A percentile compares a stretch with the other conserved stretches of the same genome.
Conservation (phyloP, 768 basidiomycete species). For the Boletus subparvulus region DNA sequence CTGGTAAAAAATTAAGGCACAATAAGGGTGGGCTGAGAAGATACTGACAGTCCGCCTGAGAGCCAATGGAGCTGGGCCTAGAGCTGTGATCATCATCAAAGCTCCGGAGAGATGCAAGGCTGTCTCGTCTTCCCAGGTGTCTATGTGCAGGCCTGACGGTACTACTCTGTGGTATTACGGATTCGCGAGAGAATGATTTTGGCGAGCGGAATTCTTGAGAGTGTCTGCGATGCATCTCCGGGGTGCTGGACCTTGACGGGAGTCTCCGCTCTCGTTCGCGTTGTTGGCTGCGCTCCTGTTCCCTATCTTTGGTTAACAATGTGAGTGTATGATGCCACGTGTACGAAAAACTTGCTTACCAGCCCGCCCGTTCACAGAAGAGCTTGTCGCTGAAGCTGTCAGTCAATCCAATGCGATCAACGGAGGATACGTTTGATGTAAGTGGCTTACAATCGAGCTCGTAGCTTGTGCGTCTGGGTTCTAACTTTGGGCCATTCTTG, state of each 20-base stretch:
- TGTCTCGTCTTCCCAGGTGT: constrained; percentile 31
- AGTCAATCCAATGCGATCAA: constrained; percentile 1
- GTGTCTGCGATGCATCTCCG: constrained; percentile 26
- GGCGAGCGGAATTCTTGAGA: constrained; percentile 30
- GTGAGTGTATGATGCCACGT: constrained; percentile 1
- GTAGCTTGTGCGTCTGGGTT: constrained; percentile 8
- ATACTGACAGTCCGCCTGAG: constrained; percentile 53
- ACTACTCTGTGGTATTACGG: constrained; percentile 5
- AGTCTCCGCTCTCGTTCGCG: constrained; percentile 49
- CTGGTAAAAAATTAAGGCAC: constrained; percentile 29
- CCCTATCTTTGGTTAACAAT: constrained; percentile 22
- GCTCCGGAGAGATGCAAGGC: constrained; percentile 42
- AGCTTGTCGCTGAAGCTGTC: constrained; percentile 31
- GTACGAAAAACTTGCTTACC: constrained; percentile 24
- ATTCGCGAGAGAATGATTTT: constrained; percentile 21
- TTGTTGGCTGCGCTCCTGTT: constrained; percentile 37
- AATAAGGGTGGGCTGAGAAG: not conserved
- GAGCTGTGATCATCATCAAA: constrained; percentile 44
- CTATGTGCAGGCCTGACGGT: constrained; percentile 8
- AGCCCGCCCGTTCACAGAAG: constrained; percentile 16
- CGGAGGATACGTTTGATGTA: not conserved
- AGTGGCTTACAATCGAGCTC: constrained; percentile 21
- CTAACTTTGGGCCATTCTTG: constrained; percentile 1
- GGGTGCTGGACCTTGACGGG: constrained; percentile 24
- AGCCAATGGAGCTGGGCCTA: constrained; percentile 44